Evolutionary conservation across 805 yeast species (phyloP).

Genomic region (Spathaspora hagerdaliae): DNA sequence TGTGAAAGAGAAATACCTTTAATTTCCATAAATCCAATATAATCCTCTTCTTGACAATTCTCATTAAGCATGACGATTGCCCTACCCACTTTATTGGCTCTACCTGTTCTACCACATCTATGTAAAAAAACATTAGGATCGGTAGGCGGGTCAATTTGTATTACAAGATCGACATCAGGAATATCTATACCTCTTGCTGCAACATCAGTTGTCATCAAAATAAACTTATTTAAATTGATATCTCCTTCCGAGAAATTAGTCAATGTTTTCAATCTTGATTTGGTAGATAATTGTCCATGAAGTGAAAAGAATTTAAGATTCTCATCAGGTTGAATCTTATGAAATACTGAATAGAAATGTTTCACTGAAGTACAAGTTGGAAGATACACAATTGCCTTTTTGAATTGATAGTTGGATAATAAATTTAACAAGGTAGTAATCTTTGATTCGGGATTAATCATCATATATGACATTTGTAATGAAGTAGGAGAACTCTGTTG

Average conservation of each 20-base stretch:
- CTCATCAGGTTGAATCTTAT: conserved; percentile 24
- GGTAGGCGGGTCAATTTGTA: conserved; percentile 94
- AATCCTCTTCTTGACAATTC: conserved; percentile 77
- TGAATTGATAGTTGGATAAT: conserved; percentile 51
- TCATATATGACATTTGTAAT: conserved; percentile 57
- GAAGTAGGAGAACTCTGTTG: conserved; percentile 54
- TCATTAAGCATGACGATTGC: conserved; percentile 70
- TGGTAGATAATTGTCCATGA: conserved; percentile 88
- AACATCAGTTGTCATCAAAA: conserved; percentile 92
- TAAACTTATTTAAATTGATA: conserved; percentile 39
- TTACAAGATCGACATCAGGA: conserved; percentile 88
- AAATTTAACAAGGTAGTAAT: conserved; percentile 54
- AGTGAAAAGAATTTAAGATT: conserved; percentile 58
- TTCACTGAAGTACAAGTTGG: conserved; percentile 88
- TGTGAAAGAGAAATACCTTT: conserved; percentile 51
- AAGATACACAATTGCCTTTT: conserved; percentile 84
- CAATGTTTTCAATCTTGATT: conserved; percentile 72
- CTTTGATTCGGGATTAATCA: conserved; percentile 58
- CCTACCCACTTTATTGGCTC: conserved; percentile 81
- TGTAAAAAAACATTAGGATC: conserved; percentile 91
- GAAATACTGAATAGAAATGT: conserved; percentile 61
- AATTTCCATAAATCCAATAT: conserved; percentile 73
- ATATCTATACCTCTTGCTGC: conserved; percentile 97
- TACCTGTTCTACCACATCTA: conserved; percentile 91
- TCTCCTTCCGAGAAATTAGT: conserved; percentile 52